These are phyloP conservation scores for Russula olivacea DNA, from an alignment of 768 basidiomycete genomes.

Conservation along the genomic window DNA sequence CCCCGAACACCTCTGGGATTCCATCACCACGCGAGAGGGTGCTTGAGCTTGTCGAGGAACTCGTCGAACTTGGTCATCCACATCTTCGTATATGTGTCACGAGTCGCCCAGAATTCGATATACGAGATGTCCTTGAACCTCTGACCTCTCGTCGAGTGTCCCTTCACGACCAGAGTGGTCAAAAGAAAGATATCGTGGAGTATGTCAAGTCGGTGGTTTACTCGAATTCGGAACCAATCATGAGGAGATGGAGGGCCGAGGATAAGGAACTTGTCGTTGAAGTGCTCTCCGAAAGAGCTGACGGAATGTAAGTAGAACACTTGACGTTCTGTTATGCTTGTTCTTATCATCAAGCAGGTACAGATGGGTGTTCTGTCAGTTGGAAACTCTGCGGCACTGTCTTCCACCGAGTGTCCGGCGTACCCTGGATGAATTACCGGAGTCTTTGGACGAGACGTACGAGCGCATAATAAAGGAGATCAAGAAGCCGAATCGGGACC, in stretches of 20 bases:
- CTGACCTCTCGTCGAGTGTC: neutral
- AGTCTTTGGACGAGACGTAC: neutral
- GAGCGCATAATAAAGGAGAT: neutral
- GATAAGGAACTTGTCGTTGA: neutral
- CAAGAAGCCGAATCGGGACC: neutral
- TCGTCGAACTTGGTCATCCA: neutral
- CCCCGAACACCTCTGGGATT: neutral
- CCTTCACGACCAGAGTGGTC: neutral
- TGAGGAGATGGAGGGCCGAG: neutral
- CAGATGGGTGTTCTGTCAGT: neutral
- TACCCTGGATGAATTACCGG: neutral
- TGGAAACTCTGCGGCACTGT: neutral
- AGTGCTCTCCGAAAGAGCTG: neutral
- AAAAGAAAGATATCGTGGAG: neutral
- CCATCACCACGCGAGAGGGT: neutral
- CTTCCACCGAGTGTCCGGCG: neutral
- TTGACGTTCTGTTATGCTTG: neutral
- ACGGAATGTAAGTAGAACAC: neutral
- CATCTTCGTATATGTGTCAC: neutral
- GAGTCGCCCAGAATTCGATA: neutral
- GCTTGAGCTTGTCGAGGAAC: neutral
- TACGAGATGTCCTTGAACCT: neutral
- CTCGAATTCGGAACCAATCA: neutral
- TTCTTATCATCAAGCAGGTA: neutral
- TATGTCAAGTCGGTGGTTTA: neutral